Conservation (phyloP, 169 alveolate genomes). For the Cryptosporidium sp. region DNA sequence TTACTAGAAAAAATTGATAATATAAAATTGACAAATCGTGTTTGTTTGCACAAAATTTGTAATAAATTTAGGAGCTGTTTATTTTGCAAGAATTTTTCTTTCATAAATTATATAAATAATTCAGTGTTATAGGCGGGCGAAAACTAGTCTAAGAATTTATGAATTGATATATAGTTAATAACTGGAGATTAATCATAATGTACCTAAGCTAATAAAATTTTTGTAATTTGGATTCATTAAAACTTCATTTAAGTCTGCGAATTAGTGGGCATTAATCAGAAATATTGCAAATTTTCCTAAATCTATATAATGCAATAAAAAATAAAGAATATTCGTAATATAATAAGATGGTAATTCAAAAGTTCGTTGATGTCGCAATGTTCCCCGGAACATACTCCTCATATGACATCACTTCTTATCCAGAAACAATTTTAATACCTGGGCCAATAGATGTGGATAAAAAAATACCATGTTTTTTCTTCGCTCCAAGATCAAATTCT, state of each 20-base stretch:
- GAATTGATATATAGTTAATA: not conserved
- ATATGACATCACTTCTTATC: constrained; percentile 79
- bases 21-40: constrained; percentile 1
- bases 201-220: not conserved
- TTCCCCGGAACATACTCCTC: constrained; percentile 81
- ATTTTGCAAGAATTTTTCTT: not conserved
- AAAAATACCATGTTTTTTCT: constrained; percentile 75
- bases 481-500: constrained; percentile 40
- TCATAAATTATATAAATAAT: not conserved
- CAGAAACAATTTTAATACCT: constrained; percentile 79
- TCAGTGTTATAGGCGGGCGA: not conserved
- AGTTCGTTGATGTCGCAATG: constrained; percentile 79
- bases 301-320: not conserved
- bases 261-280: not conserved
- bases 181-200: not conserved
- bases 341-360: constrained; percentile 55
- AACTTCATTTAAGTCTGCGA: not conserved
- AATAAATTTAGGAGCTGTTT: not conserved
- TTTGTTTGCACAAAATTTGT: not conserved
- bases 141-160: not conserved
- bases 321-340: not conserved
- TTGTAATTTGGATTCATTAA: not conserved
- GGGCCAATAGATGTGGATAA: constrained; percentile 22
- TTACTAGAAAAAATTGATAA: not conserved
- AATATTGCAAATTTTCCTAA: too few species aligned